Evolutionary conservation across 202 grass and related monocot genomes (phyloP).

Genomic region (Setaria italica): DNA sequence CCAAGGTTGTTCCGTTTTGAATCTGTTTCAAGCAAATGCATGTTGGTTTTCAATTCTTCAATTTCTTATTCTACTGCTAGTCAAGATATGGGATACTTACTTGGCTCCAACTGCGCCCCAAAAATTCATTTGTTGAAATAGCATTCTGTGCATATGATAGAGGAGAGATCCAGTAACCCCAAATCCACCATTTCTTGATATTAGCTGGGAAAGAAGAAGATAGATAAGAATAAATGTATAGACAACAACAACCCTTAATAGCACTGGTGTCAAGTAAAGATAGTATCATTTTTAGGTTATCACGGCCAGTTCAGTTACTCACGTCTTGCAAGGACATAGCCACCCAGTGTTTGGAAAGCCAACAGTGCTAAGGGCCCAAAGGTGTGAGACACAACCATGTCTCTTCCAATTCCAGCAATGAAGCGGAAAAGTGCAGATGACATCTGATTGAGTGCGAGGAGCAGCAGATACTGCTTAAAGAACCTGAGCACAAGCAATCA

Average conservation of each 20-base stretch:
- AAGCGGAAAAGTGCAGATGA: constrained; percentile 77
- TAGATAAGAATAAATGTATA: constrained; percentile 37
- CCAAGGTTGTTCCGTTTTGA: constrained; percentile 59
- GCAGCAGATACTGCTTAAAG: constrained; percentile 90
- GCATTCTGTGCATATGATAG: constrained; percentile 88
- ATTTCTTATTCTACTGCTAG: constrained; percentile 29
- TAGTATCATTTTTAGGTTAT: constrained; percentile 13
- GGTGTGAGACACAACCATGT: constrained; percentile 92
- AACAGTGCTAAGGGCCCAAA: constrained; percentile 83
- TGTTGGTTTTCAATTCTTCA: constrained; percentile 29
- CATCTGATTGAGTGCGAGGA: constrained; percentile 90
- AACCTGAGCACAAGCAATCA: constrained; percentile 61
- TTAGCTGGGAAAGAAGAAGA: constrained; percentile 60
- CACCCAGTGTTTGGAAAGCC: constrained; percentile 65
- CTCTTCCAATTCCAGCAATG: constrained; percentile 79
- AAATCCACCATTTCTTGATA: constrained; percentile 98
- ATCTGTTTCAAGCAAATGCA: constrained; percentile 50
- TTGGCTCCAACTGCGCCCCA: constrained; percentile 78
- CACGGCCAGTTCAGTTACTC: constrained; percentile 39
- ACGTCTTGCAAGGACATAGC: constrained; percentile 88
- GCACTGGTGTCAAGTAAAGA: constrained; percentile 17
- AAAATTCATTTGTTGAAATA: constrained; percentile 84
- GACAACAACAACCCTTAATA: constrained; percentile 5
- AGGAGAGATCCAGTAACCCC: constrained; percentile 97
- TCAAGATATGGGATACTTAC: constrained; percentile 56